A percentile compares a stretch with the other conserved stretches of the same genome.
Evolutionary conservation across 306 rosid species (phyloP).

Genomic region (Vigna radiata): DNA sequence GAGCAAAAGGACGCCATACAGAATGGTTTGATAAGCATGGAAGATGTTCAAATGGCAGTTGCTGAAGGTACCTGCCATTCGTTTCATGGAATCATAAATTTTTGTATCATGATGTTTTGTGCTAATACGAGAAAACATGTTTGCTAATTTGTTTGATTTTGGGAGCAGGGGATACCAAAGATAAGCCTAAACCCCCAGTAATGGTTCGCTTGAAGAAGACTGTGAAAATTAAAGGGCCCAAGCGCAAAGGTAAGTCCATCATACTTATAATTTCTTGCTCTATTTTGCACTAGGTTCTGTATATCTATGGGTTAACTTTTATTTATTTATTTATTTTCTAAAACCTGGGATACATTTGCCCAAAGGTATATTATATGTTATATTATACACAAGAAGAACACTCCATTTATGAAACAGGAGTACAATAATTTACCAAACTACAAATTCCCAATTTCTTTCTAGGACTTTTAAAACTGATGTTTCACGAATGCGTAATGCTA

Average conservation of each 20-base stretch:
- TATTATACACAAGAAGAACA: too few relatives aligned
- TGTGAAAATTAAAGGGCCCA: constrained; percentile 64
- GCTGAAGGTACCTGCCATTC: constrained; percentile 60
- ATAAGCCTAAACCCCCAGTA: constrained; percentile 29
- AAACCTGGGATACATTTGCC: too few relatives aligned
- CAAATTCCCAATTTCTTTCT: not conserved
- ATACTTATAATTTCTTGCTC: not conserved
- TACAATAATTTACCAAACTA: not conserved
- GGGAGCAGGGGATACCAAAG: constrained; percentile 46
- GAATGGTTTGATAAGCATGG: constrained; percentile 72
- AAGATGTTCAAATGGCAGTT: constrained; percentile 89
- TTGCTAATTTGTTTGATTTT: constrained; percentile 33
- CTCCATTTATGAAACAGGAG: too few relatives aligned
- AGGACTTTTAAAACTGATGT: not conserved
- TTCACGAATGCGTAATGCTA: not conserved
- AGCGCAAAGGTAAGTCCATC: constrained; percentile 55
- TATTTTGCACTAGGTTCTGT: not conserved
- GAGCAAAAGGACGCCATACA: constrained; percentile 76
- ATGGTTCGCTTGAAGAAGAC: constrained; percentile 65
- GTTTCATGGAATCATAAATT: not conserved
- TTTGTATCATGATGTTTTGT: not conserved
- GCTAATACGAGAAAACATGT: constrained; percentile 6
- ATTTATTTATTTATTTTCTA: too few relatives aligned
- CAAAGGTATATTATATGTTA: too few relatives aligned
- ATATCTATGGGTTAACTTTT: not conserved